Conservation (phyloP, 2,329 filamentous ascomycete species). For the Mycosphaerelloides madeirae region DNA sequence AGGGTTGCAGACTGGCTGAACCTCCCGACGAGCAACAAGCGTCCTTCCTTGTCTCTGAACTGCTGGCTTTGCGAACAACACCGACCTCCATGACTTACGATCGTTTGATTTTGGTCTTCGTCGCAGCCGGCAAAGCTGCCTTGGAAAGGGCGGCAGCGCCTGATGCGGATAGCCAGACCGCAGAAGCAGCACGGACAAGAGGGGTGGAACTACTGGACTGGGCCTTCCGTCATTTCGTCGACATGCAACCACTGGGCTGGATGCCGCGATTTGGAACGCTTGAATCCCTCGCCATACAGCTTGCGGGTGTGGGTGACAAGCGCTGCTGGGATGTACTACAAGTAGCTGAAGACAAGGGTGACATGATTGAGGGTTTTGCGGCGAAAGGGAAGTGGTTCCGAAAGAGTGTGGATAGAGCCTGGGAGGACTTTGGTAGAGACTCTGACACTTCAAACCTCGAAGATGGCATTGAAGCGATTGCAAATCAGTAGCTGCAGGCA, state of each 20-base stretch:
- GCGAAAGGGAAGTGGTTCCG: constrained; percentile 23
- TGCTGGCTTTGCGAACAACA: constrained; percentile 51
- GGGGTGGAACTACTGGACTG: constrained; percentile 27
- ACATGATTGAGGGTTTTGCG: constrained; percentile 26
- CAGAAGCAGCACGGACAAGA: constrained; percentile 5
- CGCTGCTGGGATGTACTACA: constrained; percentile 35
- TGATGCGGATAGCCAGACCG: neutral
- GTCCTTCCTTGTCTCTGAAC: constrained; percentile 59
- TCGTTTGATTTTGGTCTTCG: constrained; percentile 55
- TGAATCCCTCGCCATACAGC: constrained; percentile 22
- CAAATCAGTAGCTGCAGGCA: neutral
- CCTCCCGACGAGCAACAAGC: constrained; percentile 48
- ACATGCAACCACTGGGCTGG: constrained; percentile 30
- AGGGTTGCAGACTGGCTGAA: constrained; percentile 23
- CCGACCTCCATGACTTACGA: constrained; percentile 60
- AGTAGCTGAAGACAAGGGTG: constrained; percentile 23
- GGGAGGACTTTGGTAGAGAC: constrained; percentile 5
- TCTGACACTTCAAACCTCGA: too few relatives aligned
- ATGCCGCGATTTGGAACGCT: constrained; percentile 32
- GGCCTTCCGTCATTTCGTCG: constrained; percentile 30
- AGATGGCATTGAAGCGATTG: neutral
- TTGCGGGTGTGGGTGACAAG: constrained; percentile 26
- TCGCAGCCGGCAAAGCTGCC: constrained; percentile 21
- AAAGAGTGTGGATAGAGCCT: constrained; percentile 25
- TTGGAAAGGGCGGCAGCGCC: constrained; percentile 1